These are phyloP conservation scores for Aotearoamyces nothofagi DNA, from an alignment of 2,329 filamentous ascomycete species.

Conservation along the genomic window DNA sequence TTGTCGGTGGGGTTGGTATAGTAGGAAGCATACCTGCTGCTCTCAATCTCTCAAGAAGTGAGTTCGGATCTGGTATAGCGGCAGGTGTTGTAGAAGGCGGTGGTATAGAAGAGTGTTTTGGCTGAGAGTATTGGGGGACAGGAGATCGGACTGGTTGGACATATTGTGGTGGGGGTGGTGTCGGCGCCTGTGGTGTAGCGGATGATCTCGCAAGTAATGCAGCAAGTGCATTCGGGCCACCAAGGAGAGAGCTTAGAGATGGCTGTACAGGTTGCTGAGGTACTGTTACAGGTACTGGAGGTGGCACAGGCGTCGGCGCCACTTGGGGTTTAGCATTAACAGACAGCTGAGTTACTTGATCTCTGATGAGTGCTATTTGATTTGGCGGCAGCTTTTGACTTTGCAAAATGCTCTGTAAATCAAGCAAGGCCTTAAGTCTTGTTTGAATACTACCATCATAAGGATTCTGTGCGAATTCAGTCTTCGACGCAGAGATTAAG, in stretches of 20 bases:
- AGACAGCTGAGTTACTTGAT: conserved; percentile 63
- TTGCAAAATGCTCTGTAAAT: conserved; percentile 69
- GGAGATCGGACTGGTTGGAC: conserved; percentile 32
- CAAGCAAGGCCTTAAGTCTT: conserved; percentile 70
- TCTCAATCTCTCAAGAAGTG: conserved; percentile 51
- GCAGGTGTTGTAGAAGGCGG: conserved; percentile 22
- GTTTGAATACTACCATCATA: conserved; percentile 63
- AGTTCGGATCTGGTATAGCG: conserved; percentile 24
- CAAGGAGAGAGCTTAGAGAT: conserved; percentile 42
- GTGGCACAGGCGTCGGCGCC: conserved; percentile 15
- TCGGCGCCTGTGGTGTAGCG: conserved; percentile 30
- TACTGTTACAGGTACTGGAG: conserved; percentile 13
- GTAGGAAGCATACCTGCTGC: conserved; percentile 49
- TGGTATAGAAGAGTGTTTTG: conserved; percentile 16
- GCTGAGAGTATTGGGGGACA: conserved; percentile 26
- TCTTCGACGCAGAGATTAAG: conserved; percentile 58
- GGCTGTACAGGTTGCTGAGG: conserved; percentile 12
- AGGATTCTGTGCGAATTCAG: conserved; percentile 60
- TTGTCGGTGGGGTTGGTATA: conserved; percentile 22
- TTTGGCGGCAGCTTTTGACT: conserved; percentile 64
- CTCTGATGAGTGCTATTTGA: conserved; percentile 71
- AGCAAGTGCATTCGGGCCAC: conserved; percentile 31
- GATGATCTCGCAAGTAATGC: conserved; percentile 38
- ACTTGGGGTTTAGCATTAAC: conserved; percentile 20
- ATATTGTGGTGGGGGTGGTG: conserved; percentile 27